Conservation (phyloP, 768 basidiomycete species). For the Omphalotus guepiniiformis region DNA sequence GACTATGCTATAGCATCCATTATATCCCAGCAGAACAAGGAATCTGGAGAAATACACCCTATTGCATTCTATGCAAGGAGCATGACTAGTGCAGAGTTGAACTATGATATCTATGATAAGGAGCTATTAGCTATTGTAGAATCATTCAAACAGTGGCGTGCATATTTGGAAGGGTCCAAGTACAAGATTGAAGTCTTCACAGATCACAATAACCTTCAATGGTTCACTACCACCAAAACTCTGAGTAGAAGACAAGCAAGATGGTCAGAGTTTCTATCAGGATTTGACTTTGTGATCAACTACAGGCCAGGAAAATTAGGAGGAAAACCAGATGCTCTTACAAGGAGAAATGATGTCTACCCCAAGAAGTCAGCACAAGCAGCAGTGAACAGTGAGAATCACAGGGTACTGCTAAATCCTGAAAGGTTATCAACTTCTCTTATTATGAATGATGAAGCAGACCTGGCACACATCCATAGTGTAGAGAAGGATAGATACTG, state of each 20-base stretch:
- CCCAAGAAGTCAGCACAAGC: too few relatives aligned
- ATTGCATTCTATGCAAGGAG: slow-evolving; percentile 20
- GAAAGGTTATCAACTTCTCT: too few relatives aligned
- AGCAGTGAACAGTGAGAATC: too few relatives aligned
- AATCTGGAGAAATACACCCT: slow-evolving; percentile 15
- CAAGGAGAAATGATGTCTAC: too few relatives aligned
- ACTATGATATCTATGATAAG: slow-evolving; percentile 32
- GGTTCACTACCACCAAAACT: background rate
- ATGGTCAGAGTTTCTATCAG: too few relatives aligned
- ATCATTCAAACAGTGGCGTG: background rate
- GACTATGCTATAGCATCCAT: slow-evolving; percentile 12
- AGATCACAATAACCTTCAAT: background rate
- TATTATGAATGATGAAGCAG: too few relatives aligned
- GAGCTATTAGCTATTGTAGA: slow-evolving; percentile 32
- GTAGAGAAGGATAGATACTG: too few relatives aligned
- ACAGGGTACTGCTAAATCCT: too few relatives aligned
- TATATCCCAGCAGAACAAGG: slow-evolving; percentile 5
- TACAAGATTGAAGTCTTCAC: background rate
- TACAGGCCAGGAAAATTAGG: too few relatives aligned
- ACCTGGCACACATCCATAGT: too few relatives aligned
- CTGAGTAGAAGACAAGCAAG: slow-evolving; percentile 5
- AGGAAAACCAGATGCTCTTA: too few relatives aligned
- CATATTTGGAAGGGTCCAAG: background rate
- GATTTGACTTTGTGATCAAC: too few relatives aligned
- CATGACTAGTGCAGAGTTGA: slow-evolving; percentile 19